Evolutionary conservation across 345 rosid species (phyloP), one percentile per base, ranked within the genome.

Genomic region (Salix brachista): DNA sequence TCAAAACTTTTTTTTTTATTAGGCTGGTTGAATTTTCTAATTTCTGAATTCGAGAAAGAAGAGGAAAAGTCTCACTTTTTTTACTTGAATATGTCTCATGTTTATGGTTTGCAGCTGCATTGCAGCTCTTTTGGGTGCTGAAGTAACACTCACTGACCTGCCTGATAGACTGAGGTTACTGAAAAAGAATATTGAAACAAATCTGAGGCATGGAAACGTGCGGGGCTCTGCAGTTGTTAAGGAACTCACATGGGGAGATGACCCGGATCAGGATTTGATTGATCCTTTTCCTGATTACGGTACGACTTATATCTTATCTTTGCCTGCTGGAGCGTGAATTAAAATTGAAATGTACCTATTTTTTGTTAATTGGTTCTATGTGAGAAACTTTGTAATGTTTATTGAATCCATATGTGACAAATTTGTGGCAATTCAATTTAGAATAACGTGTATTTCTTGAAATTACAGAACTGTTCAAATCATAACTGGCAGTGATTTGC

Each of bases 241-340:
- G 80, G 94, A 95, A 74, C 94, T 91, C 71, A 82, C 82, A 41
- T 95, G 97, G 97, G 99, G 97, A 56, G 90, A 92, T 82, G 89
- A 89, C 23, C 88, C 82, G 42, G 92, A 86, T 42, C 70, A 56
- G 60, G 92, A 88, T 60, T 70, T 90, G 87, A 64, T 92, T 62
- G 83, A 88, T 76, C 94, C 94, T 61, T 79, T 86, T 34, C 97
- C 94, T 69, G 96, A 92, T 87, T 95, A 82, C 65, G 91, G 97
- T 94, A 85, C 71, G 72, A 50, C 17, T 65, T 21, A 18, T 70
- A 39, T 60, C 8, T 58, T 9, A 26, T 76, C 30, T 56, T 8
- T 60, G 16, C 16, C 7, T 70, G 5, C 9, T 68, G n/a, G 32
- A 67, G 48, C 50, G 21, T 36, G 41, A 18, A 46, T 46, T 46